Percentiles rank a stretch among this genome's conserved stretches.
Conservation (phyloP, 345 rosid species). For the Raphanus sativus region DNA sequence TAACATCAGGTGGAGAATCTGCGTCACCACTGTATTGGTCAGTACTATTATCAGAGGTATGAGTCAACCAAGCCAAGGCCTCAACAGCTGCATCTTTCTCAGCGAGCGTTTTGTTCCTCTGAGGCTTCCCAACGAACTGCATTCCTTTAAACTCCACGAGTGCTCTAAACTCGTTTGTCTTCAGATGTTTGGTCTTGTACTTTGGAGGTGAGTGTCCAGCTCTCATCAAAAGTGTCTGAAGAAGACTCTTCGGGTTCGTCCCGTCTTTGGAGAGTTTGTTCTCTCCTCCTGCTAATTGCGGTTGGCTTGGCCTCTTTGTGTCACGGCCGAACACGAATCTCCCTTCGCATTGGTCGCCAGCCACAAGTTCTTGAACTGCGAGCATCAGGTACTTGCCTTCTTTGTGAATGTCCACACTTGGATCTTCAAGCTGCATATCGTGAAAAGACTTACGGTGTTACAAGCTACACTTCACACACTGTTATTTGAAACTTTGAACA, state of each 20-base stretch:
- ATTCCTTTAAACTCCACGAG: slow-evolving; percentile 94
- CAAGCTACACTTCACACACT: background rate
- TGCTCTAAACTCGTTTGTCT: slow-evolving; percentile 90
- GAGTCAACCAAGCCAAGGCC: slow-evolving; percentile 96
- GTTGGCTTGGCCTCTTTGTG: slow-evolving; percentile 56
- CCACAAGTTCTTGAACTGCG: slow-evolving; percentile 86
- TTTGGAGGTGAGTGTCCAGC: slow-evolving; percentile 98
- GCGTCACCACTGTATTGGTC: slow-evolving; percentile 37
- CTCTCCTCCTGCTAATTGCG: slow-evolving; percentile 42
- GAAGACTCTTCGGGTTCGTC: slow-evolving; percentile 88
- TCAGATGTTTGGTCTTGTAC: slow-evolving; percentile 90
- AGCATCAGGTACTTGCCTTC: slow-evolving; percentile 91
- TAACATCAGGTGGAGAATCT: slow-evolving; percentile 67
- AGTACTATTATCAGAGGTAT: slow-evolving; percentile 53
- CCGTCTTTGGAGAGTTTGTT: slow-evolving; percentile 75
- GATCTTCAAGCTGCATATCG: slow-evolving; percentile 69
- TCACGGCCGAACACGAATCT: slow-evolving; percentile 93
- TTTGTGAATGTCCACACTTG: slow-evolving; percentile 67
- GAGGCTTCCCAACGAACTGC: slow-evolving; percentile 97
- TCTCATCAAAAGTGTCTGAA: slow-evolving; percentile 90
- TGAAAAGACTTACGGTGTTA: slow-evolving; percentile 9
- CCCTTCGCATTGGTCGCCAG: slow-evolving; percentile 96
- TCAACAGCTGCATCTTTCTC: slow-evolving; percentile 97
- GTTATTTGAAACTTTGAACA: background rate
- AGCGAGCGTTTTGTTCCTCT: slow-evolving; percentile 85